Evolutionary conservation across 139 green algal species (phyloP).

Genomic region (Zygnema circumcarinatum): DNA sequence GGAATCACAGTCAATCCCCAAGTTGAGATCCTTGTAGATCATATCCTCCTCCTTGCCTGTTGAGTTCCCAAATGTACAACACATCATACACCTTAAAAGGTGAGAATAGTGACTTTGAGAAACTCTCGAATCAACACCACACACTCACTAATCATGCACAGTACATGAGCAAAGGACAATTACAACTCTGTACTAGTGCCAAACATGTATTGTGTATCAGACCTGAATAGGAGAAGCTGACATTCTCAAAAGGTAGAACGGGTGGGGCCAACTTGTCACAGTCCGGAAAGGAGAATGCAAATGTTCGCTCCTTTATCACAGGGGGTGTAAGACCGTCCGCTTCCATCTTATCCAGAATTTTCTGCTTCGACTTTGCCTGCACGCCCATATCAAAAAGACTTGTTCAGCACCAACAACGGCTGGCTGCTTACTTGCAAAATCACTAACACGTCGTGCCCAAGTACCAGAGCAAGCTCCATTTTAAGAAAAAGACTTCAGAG

Average conservation of each 20-base stretch:
- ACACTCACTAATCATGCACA: not conserved
- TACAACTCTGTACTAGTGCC: not conserved
- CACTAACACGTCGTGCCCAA: too few relatives aligned
- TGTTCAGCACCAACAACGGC: too few relatives aligned
- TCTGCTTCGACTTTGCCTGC: slow-evolving; percentile 94
- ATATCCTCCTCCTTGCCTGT: slow-evolving; percentile 53
- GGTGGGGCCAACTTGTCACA: slow-evolving; percentile 91
- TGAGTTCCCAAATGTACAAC: slow-evolving; percentile 61
- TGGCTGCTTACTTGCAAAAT: too few relatives aligned
- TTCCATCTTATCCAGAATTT: slow-evolving; percentile 96
- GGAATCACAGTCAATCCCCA: slow-evolving; percentile 94
- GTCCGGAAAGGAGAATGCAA: slow-evolving; percentile 86
- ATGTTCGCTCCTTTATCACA: slow-evolving; percentile 70
- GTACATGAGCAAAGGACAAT: not conserved
- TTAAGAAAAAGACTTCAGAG: too few relatives aligned
- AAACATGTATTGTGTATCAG: slow-evolving; percentile 23
- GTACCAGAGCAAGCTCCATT: too few relatives aligned
- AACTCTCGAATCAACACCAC: not conserved
- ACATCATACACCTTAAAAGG: slow-evolving; percentile 58
- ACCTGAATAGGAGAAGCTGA: slow-evolving; percentile 1
- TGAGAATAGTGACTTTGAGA: not conserved
- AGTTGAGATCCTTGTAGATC: slow-evolving; percentile 86
- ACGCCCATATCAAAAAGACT: too few relatives aligned
- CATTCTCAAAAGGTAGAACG: slow-evolving; percentile 70
- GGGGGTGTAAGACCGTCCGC: slow-evolving; percentile 77